Evolutionary conservation across 1,284 basidiomycete species (phyloP), one percentile per base, ranked within the genome.

Genomic region (Microbotryum saponariae): DNA sequence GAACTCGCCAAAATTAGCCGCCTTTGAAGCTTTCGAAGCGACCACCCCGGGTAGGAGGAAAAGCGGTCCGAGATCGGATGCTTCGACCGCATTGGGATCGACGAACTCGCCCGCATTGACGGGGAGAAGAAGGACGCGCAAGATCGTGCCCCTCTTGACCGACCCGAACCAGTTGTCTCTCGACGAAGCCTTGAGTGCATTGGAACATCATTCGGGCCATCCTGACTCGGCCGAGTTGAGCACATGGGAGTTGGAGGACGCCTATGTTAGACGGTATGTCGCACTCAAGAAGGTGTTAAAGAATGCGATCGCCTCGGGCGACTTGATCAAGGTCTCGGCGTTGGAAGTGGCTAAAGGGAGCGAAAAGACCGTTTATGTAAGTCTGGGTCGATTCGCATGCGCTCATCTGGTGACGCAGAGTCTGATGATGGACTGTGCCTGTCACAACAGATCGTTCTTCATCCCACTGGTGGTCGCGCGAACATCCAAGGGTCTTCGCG

Each of bases 181-280:
- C 45, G 77, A 79, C 56, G 75, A 78, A 60, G 71, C 79, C 9
- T 67, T 80, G 4, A 66, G 73, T 3, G 76, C 79, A 4, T 70
- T 79, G 53, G 78, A 79, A 66, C 70, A 72, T 4, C 78, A 79
- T 58, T 74, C 76, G 37, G 70, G 72, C 31, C 71, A 73, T 52
- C 73, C 76, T 47, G 71, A 74, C 48, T 73, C 71, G 18, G 69
- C 76, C 20, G 73, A 75, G 56, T 73, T 78, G 21, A 76, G 74
- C 20, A 74, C 73, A 21, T 70, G 75, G 5, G 77, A 78, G 54
- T 75, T 78, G 16, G 79, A 80, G 65, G 79, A 80, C 67, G 73
- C 74, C n/a, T 77, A 74, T 59, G 79, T 80, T 14, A 71, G 76
- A 9, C 71, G 75, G 46, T 75, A 75, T 45, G 75, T 80, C 63